These are phyloP conservation scores for Kalaharituber pfeilii DNA, from an alignment of 2,329 filamentous ascomycete genomes.

Conservation along the genomic window DNA sequence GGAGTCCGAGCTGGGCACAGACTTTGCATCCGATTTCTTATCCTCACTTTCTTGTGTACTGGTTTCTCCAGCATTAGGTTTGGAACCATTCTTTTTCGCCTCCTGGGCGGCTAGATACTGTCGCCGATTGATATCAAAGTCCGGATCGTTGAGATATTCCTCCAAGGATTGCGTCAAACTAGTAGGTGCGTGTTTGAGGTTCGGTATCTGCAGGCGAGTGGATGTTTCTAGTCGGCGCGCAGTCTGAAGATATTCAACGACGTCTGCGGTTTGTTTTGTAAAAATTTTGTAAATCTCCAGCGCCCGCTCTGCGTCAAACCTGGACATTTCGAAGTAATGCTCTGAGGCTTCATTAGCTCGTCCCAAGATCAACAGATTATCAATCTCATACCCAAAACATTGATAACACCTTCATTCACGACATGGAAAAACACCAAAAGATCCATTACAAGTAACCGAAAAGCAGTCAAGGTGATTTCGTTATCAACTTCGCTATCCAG, in stretches of 20 bases:
- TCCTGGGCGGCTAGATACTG: conserved; percentile 85
- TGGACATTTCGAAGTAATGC: conserved; percentile 97
- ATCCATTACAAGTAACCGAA: conserved; percentile 78
- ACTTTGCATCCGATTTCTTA: conserved; percentile 19
- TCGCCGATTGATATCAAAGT: conserved; percentile 82
- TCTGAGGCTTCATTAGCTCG: conserved; percentile 36
- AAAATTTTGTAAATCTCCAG: conserved; percentile 86
- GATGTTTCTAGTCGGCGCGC: conserved; percentile 83
- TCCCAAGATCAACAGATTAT: not conserved
- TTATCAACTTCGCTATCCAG: conserved; percentile 81
- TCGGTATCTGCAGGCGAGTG: conserved; percentile 84
- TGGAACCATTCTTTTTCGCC: conserved; percentile 40
- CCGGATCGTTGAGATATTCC: conserved; percentile 83
- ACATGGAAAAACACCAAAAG: conserved; percentile 80
- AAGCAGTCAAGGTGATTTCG: conserved; percentile 82
- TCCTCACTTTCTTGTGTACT: conserved; percentile 29
- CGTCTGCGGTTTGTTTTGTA: conserved; percentile 75
- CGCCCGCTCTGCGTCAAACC: conserved; percentile 77
- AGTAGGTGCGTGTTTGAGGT: conserved; percentile 90
- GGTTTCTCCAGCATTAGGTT: conserved; percentile 27
- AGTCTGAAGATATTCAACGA: conserved; percentile 74
- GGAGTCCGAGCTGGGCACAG: conserved; percentile 25
- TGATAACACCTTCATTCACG: conserved; percentile 93
- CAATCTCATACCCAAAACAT: conserved; percentile 57
- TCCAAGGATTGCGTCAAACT: conserved; percentile 78